These are phyloP conservation scores for Cladobotryum mycophilum DNA, from an alignment of 2,329 filamentous ascomycete species.

Conservation along the genomic window DNA sequence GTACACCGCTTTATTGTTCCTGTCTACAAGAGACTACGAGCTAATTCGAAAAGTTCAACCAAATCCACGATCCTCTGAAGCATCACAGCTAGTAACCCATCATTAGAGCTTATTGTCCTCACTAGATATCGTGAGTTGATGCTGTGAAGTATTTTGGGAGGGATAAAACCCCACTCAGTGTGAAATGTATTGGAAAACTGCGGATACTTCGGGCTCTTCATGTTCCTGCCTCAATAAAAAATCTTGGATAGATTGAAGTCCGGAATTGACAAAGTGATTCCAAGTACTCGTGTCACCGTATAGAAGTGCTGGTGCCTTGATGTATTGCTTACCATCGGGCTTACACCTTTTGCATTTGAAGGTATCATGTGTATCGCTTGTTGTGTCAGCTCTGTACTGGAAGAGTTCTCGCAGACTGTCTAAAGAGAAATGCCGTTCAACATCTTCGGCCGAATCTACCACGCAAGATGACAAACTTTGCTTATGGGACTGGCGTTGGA, in stretches of 20 bases:
- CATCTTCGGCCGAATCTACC: conserved; percentile 92
- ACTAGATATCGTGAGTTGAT: too few species aligned
- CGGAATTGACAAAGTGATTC: conserved; percentile 91
- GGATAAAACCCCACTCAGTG: conserved; percentile 41
- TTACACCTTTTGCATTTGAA: conserved; percentile 97
- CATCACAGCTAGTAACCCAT: too few species aligned
- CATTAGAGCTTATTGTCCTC: too few species aligned
- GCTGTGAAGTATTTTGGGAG: too few species aligned
- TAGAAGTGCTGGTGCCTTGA: conserved; percentile 90
- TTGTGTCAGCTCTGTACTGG: conserved; percentile 79
- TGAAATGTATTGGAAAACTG: conserved; percentile 98
- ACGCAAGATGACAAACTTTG: conserved; percentile 94
- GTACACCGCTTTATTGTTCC: too few species aligned
- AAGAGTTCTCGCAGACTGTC: conserved; percentile 90
- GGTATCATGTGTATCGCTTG: conserved; percentile 92
- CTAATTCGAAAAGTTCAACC: too few species aligned
- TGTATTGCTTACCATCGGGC: conserved; percentile 75
- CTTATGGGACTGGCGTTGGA: conserved; percentile 97
- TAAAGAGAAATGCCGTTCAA: conserved; percentile 91
- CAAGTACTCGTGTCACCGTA: conserved; percentile 99
- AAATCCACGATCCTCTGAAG: too few species aligned
- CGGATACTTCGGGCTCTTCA: conserved; percentile 72
- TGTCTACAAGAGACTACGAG: too few species aligned
- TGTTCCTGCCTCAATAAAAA: conserved; percentile 81
- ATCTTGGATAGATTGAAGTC: conserved; percentile 80